Percentiles rank a stretch among this genome's conserved stretches.
phyloP scores from a whole-genome alignment of 306 rosid genomes.

The Lathyrus aphaca region DNA sequence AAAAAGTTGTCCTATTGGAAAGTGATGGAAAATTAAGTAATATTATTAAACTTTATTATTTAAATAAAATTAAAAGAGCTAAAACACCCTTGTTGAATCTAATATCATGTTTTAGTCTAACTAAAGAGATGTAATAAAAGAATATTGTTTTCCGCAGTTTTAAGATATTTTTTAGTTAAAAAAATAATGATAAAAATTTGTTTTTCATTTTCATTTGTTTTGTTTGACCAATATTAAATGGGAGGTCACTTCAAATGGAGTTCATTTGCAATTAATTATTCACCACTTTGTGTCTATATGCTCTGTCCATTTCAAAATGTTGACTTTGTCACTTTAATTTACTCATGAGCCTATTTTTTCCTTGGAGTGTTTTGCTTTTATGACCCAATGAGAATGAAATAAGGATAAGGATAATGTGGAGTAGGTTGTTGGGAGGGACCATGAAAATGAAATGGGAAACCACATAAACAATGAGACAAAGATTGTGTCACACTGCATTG shows the following conservation, averaged over 20 bases:
- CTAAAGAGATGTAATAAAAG: no score
- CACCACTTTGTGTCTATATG: not conserved
- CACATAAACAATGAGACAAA: not conserved
- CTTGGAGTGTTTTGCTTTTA: not conserved
- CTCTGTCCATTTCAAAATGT: conserved; percentile 32
- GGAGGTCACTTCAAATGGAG: conserved; percentile 3
- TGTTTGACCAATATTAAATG: not conserved
- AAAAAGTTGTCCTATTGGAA: no score
- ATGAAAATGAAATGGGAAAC: not conserved
- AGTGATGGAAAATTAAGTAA: not conserved
- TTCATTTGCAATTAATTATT: conserved; percentile 33
- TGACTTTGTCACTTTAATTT: conserved; percentile 29
- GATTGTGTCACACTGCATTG: not conserved
- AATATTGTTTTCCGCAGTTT: no score
- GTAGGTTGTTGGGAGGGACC: conserved; percentile 36
- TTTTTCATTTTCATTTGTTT: conserved; percentile 2
- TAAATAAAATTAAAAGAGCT: not conserved
- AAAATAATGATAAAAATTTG: no score
- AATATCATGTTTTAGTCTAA: no score
- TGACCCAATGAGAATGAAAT: conserved; percentile 3
- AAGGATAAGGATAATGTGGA: conserved; percentile 37
- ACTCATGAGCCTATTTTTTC: conserved; percentile 6
- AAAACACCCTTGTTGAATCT: not conserved
- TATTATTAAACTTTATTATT: not conserved
- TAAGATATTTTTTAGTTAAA: no score